Evolutionary conservation across 23 red algal genomes (phyloP).

Genomic region (Gracilaria caudata): DNA sequence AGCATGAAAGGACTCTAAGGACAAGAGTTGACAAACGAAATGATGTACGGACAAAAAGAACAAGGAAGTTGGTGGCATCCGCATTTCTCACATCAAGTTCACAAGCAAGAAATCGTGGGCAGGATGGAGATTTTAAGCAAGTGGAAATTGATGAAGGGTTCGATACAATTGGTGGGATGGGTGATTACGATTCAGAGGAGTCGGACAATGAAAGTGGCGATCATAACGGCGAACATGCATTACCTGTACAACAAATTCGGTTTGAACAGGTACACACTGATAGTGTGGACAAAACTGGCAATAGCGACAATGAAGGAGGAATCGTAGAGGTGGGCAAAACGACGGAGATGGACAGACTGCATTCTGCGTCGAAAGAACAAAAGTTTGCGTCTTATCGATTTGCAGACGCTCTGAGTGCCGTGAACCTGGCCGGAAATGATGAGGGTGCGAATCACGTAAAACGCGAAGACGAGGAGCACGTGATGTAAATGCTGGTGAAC

Average conservation of each 20-base stretch:
- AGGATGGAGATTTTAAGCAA: not conserved
- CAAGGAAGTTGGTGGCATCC: not conserved
- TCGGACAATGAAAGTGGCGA: not conserved
- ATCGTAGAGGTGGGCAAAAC: not conserved
- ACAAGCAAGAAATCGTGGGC: not conserved
- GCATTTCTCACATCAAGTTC: constrained; percentile 3
- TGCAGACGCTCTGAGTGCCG: constrained; percentile 26
- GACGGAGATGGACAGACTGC: no score
- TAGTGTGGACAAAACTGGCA: not conserved
- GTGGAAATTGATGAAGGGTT: constrained; percentile 33
- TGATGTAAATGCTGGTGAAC: not conserved
- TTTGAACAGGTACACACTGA: not conserved
- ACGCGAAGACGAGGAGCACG: not conserved
- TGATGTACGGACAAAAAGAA: no score
- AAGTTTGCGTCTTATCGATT: not conserved
- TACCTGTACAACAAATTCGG: not conserved
- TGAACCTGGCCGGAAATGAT: constrained; percentile 29
- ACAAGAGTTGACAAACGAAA: not conserved
- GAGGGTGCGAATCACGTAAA: not conserved
- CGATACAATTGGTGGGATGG: constrained; percentile 21
- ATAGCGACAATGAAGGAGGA: not conserved
- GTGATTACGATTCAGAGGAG: constrained; percentile 13
- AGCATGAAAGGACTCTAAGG: not conserved
- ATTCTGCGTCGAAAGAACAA: not conserved
- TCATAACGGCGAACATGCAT: not conserved